phyloP scores from a whole-genome alignment of 2,329 filamentous ascomycete species.

The Colletotrichum cuscutae region DNA sequence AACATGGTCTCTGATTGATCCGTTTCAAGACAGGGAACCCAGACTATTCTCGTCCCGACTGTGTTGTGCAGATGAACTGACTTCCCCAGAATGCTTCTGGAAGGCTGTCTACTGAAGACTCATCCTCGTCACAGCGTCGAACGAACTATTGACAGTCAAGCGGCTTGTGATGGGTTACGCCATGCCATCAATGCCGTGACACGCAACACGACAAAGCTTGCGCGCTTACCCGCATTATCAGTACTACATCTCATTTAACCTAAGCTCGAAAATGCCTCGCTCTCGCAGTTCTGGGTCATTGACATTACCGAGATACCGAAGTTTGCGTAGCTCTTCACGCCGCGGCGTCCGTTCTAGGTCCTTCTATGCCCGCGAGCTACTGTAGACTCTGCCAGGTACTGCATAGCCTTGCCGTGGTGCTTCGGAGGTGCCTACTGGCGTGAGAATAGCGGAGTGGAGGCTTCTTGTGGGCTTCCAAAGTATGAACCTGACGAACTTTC shows the following conservation, averaged over 20 bases:
- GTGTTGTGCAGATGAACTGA: neutral
- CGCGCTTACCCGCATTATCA: neutral
- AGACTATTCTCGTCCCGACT: neutral
- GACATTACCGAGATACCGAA: neutral
- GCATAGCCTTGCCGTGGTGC: neutral
- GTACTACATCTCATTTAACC: neutral
- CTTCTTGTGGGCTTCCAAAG: neutral
- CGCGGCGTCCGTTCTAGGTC: neutral
- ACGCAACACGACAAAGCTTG: neutral
- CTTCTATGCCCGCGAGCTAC: too few species aligned
- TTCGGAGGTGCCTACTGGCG: neutral
- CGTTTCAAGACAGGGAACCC: constrained; percentile 4
- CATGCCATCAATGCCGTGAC: neutral
- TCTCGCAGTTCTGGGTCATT: neutral
- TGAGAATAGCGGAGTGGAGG: neutral
- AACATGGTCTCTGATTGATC: neutral
- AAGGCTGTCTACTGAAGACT: neutral
- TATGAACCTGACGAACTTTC: neutral
- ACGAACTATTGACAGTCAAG: neutral
- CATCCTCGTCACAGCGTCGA: neutral
- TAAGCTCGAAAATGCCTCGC: neutral
- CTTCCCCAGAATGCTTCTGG: neutral
- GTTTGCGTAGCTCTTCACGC: neutral
- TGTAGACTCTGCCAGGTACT: too few species aligned
- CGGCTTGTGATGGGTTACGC: neutral